Evolutionary conservation across 306 rosid species (phyloP).

Genomic region (Betula pendula): DNA sequence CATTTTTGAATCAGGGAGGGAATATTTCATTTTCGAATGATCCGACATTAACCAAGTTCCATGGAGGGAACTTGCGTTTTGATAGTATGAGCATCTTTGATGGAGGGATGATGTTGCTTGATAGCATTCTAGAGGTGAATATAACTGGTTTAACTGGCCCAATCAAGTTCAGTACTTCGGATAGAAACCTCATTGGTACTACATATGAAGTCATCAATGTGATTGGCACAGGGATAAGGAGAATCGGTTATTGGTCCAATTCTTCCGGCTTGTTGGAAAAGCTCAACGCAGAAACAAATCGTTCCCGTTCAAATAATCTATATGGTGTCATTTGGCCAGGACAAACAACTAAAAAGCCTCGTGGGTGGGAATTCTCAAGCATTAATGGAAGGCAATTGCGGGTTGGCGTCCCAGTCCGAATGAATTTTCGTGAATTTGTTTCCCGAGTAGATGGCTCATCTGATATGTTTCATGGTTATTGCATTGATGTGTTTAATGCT

Average conservation of each 20-base stretch:
- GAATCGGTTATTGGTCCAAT: conserved; percentile 89
- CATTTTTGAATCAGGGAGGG: conserved; percentile 66
- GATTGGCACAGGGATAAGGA: conserved; percentile 61
- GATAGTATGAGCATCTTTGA: conserved; percentile 69
- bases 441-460: conserved; percentile 47
- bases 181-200: conserved; percentile 55
- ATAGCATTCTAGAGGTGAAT: conserved; percentile 50
- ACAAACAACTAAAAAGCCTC: conserved; percentile 60
- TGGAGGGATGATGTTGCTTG: conserved; percentile 54
- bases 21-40: conserved; percentile 61
- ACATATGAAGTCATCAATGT: conserved; percentile 81
- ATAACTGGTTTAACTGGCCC: conserved; percentile 76
- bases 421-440: conserved; percentile 62
- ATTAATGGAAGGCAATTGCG: conserved; percentile 67
- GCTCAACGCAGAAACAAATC: conserved; percentile 47
- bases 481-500: conserved; percentile 82
- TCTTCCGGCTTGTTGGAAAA: conserved; percentile 67
- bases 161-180: conserved; percentile 53
- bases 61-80: conserved; percentile 45
- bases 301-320: conserved; percentile 44
- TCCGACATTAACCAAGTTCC: conserved; percentile 40
- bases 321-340: conserved; percentile 81
- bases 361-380: conserved; percentile 94
- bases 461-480: conserved; percentile 69
- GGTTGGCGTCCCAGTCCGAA: conserved; percentile 67